These are phyloP conservation scores for Coemansia sp. DNA, from an alignment of 192 early-diverging fungal species.

Conservation along the genomic window DNA sequence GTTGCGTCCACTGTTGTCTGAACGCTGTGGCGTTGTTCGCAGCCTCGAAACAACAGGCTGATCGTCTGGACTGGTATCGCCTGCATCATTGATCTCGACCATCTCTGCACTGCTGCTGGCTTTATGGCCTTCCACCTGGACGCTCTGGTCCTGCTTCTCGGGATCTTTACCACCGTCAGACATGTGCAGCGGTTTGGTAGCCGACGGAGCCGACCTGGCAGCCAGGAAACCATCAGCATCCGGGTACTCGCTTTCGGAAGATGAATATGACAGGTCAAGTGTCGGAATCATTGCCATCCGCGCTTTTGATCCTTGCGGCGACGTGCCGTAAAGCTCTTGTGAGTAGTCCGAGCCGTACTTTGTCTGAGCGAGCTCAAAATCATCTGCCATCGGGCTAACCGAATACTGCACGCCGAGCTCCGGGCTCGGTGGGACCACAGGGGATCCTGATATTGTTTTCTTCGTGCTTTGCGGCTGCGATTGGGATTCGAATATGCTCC, in stretches of 20 bases:
- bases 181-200: neutral
- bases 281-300: neutral
- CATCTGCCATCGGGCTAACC: neutral
- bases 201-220: neutral
- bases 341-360: conserved; percentile 3
- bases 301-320: neutral
- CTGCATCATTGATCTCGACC: neutral
- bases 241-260: conserved; percentile 2
- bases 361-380: conserved; percentile 6
- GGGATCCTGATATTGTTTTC: neutral
- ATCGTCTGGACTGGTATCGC: no score
- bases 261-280: neutral
- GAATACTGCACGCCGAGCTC: conserved; percentile 27
- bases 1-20: no score
- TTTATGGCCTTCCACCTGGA: neutral
- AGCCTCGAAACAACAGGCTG: no score
- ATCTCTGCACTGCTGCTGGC: neutral
- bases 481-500: conserved; percentile 14
- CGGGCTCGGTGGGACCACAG: conserved; percentile 9
- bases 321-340: neutral
- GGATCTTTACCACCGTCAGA: neutral
- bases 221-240: neutral
- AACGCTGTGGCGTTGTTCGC: no score
- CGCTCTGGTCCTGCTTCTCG: neutral
- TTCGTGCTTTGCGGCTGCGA: neutral